phyloP scores from a whole-genome alignment of 2,329 filamentous ascomycete species.

The Trichoderma koningiopsis region DNA sequence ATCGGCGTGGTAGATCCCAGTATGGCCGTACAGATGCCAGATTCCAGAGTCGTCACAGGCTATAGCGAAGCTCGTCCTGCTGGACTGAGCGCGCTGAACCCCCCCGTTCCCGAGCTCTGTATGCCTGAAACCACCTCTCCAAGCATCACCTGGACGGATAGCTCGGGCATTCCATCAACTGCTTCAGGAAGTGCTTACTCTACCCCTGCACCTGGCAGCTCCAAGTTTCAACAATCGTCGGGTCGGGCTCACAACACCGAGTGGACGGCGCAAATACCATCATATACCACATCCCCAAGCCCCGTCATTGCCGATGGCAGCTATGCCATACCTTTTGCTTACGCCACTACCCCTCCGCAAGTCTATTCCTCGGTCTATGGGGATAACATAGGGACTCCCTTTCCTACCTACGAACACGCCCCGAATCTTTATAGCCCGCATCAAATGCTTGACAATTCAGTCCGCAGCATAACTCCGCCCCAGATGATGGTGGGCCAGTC shows the following conservation, averaged over 20 bases:
- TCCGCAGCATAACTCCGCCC: conserved; percentile 56
- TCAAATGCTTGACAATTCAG: conserved; percentile 44
- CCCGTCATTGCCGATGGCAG: conserved; percentile 30
- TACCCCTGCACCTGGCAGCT: conserved; percentile 46
- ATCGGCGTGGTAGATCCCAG: conserved; percentile 30
- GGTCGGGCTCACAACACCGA: conserved; percentile 36
- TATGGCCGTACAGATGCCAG: conserved; percentile 28
- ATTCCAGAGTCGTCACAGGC: conserved; percentile 26
- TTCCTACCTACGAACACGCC: conserved; percentile 43
- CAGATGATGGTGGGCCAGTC: conserved; percentile 49
- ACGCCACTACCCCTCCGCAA: conserved; percentile 35
- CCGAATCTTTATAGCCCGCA: conserved; percentile 41
- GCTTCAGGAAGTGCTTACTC: conserved; percentile 53
- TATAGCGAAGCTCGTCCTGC: conserved; percentile 33
- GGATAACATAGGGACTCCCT: conserved; percentile 35
- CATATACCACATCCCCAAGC: conserved; percentile 32
- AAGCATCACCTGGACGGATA: conserved; percentile 39
- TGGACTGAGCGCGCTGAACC: conserved; percentile 31
- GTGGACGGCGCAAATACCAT: conserved; percentile 39
- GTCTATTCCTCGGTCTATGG: conserved; percentile 41
- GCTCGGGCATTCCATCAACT: conserved; percentile 48
- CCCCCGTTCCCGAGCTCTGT: conserved; percentile 27
- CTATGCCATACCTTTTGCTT: conserved; percentile 37
- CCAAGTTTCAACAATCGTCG: conserved; percentile 34
- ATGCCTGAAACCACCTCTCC: conserved; percentile 31